phyloP scores from a whole-genome alignment of 345 rosid genomes.

The Kandelia obovata region DNA sequence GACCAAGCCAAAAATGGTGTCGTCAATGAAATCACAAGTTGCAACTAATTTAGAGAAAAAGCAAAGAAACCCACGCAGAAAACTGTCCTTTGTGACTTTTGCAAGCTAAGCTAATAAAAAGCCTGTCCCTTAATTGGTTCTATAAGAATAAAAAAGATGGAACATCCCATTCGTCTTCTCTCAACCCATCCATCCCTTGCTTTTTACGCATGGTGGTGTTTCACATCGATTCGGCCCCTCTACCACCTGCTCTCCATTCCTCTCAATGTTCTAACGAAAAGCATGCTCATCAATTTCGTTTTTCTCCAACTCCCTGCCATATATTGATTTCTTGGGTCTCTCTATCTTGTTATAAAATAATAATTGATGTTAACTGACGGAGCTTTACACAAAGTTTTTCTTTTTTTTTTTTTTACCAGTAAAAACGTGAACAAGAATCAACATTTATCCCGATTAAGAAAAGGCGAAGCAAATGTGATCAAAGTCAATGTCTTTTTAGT shows the following conservation, averaged over 20 bases:
- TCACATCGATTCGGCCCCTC: too few relatives aligned
- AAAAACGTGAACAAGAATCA: too few relatives aligned
- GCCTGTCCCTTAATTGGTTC: conserved; percentile 17
- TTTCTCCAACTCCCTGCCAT: too few relatives aligned
- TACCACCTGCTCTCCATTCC: too few relatives aligned
- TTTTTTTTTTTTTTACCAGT: too few relatives aligned
- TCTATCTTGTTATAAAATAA: too few relatives aligned
- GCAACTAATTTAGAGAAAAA: conserved; percentile 1
- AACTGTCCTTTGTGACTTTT: conserved; percentile 29
- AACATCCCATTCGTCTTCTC: conserved; percentile 35
- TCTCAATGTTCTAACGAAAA: too few relatives aligned
- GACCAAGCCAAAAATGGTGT: conserved; percentile 27
- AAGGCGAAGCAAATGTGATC: not conserved
- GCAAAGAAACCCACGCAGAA: not conserved
- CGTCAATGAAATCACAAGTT: not conserved
- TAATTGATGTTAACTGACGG: too few relatives aligned
- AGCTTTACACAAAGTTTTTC: too few relatives aligned
- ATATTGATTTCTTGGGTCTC: too few relatives aligned
- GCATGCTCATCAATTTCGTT: too few relatives aligned
- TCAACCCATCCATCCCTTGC: conserved; percentile 29
- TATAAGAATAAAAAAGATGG: conserved; percentile 25
- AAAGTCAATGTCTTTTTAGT: not conserved
- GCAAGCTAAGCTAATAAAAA: conserved; percentile 39
- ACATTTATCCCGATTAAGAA: not conserved
- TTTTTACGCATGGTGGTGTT: conserved; percentile 32